Percentiles rank a stretch among this genome's conserved stretches.
These are phyloP conservation scores for Simplicillium sp. DNA, from an alignment of 2,329 filamentous ascomycete genomes.

Conservation along the genomic window DNA sequence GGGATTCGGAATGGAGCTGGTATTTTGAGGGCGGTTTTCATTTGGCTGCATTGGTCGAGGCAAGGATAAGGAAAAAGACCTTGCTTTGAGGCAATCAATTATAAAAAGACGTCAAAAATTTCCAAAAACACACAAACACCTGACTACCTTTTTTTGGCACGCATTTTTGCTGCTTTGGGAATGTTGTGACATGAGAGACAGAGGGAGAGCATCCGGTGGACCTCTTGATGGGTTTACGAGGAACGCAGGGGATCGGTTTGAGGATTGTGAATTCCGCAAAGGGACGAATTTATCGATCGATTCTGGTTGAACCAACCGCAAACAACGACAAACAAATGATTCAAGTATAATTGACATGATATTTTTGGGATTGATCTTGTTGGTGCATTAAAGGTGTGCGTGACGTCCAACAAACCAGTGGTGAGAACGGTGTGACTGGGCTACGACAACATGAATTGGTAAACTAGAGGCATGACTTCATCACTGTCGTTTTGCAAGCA, in stretches of 20 bases:
- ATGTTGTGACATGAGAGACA: conserved; percentile 4
- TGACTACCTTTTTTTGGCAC: neutral
- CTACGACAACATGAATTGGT: too few relatives aligned
- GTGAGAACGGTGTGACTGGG: too few relatives aligned
- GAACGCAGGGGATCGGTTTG: neutral
- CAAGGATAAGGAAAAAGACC: conserved; percentile 43
- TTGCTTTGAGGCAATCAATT: conserved; percentile 47
- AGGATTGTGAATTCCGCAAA: neutral
- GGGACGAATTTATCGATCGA: too few relatives aligned
- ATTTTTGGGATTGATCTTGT: too few relatives aligned
- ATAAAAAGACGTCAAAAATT: conserved; percentile 36
- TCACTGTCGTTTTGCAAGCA: too few relatives aligned
- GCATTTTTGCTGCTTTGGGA: neutral
- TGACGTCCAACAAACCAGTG: too few relatives aligned
- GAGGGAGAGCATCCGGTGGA: conserved; percentile 1
- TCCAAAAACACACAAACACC: neutral
- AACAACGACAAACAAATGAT: too few relatives aligned
- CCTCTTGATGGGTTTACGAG: too few relatives aligned
- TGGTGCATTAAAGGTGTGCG: too few relatives aligned
- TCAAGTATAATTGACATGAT: too few relatives aligned
- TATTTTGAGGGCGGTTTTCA: conserved; percentile 50
- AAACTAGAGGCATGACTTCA: too few relatives aligned
- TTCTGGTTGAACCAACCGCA: too few relatives aligned
- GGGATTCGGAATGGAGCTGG: conserved; percentile 47
- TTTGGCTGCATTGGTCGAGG: conserved; percentile 50